Conservation (phyloP, 2,329 filamentous ascomycete species). For the Lojkania enalia region DNA sequence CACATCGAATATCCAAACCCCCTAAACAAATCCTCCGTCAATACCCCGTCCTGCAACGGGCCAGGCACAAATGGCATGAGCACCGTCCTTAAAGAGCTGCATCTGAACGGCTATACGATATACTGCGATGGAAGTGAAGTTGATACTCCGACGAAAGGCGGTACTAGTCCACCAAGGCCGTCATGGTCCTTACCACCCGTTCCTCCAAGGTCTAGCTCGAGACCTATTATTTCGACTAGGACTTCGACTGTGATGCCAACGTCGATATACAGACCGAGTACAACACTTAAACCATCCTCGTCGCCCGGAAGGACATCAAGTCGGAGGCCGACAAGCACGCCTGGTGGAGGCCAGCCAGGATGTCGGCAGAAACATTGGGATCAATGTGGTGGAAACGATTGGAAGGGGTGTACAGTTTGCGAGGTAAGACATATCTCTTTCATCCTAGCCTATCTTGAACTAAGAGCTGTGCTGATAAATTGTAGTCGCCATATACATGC, state of each 20-base stretch:
- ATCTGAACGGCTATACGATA: constrained; percentile 62
- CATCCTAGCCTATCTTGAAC: neutral
- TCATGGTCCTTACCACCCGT: constrained; percentile 3
- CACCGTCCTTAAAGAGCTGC: constrained; percentile 66
- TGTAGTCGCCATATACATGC: constrained; percentile 30
- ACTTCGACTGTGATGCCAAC: neutral
- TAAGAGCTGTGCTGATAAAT: neutral
- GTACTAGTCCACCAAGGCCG: constrained; percentile 20
- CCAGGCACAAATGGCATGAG: constrained; percentile 61
- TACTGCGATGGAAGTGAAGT: constrained; percentile 51
- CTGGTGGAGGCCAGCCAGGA: constrained; percentile 20
- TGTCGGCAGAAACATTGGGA: constrained; percentile 36
- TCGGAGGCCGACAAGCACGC: constrained; percentile 25
- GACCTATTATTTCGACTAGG: neutral
- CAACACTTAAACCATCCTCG: constrained; percentile 5
- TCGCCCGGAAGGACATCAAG: constrained; percentile 10
- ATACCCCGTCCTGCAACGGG: constrained; percentile 47
- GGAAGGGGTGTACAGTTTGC: constrained; percentile 35
- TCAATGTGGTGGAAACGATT: constrained; percentile 34
- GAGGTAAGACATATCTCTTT: constrained; percentile 20
- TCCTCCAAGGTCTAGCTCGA: constrained; percentile 2
- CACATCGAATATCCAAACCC: constrained; percentile 41
- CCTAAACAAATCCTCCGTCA: constrained; percentile 38
- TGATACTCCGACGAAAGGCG: constrained; percentile 34
- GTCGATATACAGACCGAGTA: constrained; percentile 4